Percentiles rank a stretch among this genome's conserved stretches.
Conservation (phyloP, 2,329 filamentous ascomycete species). For the Calonectria pauciramosa region DNA sequence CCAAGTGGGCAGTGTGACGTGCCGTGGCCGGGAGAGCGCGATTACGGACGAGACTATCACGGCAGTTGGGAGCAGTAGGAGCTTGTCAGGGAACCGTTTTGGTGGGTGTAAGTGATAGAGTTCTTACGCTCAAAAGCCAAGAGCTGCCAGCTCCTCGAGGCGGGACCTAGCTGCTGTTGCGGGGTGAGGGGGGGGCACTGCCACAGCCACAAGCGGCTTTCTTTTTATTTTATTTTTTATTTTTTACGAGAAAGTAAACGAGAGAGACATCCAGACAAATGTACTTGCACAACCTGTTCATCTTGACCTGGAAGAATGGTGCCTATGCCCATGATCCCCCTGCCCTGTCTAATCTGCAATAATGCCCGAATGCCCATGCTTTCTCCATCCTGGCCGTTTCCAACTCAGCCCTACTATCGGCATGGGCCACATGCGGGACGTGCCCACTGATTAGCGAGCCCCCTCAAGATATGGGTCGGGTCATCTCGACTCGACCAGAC, state of each 20-base stretch:
- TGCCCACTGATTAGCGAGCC: slow-evolving; percentile 6
- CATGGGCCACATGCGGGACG: neutral
- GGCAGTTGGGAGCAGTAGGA: neutral
- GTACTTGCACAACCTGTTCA: neutral
- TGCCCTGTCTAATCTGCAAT: neutral
- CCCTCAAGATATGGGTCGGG: neutral
- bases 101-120: neutral
- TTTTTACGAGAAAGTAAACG: neutral
- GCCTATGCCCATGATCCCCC: neutral
- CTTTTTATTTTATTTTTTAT: neutral
- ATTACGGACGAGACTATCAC: neutral
- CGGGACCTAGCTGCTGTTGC: neutral
- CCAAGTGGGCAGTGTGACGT: neutral
- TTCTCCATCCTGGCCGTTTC: neutral
- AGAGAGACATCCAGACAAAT: neutral
- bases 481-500: neutral
- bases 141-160: neutral
- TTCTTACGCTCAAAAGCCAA: neutral
- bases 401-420: slow-evolving; percentile 1
- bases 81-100: neutral
- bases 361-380: neutral
- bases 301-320: neutral
- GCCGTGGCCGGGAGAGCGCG: neutral
- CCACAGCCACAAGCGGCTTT: neutral
- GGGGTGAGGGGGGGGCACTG: neutral